Conservation (phyloP, 176 grass and related monocot genomes). For the Raddia distichophylla region DNA sequence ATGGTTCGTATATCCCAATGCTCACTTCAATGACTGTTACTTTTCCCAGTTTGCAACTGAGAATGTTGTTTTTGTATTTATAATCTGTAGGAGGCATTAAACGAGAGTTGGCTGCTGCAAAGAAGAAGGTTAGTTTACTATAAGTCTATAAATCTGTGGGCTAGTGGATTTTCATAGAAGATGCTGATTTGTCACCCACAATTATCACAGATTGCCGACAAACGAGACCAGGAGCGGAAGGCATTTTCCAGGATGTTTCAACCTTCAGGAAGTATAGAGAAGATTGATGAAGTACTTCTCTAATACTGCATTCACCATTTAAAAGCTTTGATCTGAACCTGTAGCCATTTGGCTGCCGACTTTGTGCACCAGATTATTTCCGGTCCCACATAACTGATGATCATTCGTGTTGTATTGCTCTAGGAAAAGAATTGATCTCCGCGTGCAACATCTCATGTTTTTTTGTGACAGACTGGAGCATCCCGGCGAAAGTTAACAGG, state of each 20-base stretch:
- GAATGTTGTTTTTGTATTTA: conserved; percentile 33
- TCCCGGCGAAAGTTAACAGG: background rate
- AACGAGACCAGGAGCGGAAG: conserved; percentile 71
- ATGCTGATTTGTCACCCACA: conserved; percentile 1
- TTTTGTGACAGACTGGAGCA: background rate
- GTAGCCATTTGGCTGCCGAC: conserved; percentile 20
- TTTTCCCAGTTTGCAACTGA: conserved; percentile 8
- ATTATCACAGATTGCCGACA: conserved; percentile 69
- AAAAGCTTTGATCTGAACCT: conserved; percentile 13
- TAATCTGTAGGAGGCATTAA: conserved; percentile 70
- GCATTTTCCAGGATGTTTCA: conserved; percentile 89
- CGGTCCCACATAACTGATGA: background rate
- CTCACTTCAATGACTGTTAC: conserved; percentile 19
- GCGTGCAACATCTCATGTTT: background rate
- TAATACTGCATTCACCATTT: conserved; percentile 6
- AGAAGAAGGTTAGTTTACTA: conserved; percentile 73
- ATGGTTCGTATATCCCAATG: conserved; percentile 61
- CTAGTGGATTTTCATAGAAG: background rate
- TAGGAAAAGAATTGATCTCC: conserved; percentile 36
- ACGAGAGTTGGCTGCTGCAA: conserved; percentile 81
- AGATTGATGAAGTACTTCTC: conserved; percentile 52
- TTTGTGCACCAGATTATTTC: background rate
- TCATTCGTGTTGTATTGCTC: conserved; percentile 11
- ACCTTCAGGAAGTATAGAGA: conserved; percentile 65
- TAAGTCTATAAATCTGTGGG: conserved; percentile 14